A percentile compares a stretch with the other conserved stretches of the same genome.
Evolutionary conservation across 2,329 filamentous ascomycete species (phyloP).

Genomic region (Diaporthe aspalathi): DNA sequence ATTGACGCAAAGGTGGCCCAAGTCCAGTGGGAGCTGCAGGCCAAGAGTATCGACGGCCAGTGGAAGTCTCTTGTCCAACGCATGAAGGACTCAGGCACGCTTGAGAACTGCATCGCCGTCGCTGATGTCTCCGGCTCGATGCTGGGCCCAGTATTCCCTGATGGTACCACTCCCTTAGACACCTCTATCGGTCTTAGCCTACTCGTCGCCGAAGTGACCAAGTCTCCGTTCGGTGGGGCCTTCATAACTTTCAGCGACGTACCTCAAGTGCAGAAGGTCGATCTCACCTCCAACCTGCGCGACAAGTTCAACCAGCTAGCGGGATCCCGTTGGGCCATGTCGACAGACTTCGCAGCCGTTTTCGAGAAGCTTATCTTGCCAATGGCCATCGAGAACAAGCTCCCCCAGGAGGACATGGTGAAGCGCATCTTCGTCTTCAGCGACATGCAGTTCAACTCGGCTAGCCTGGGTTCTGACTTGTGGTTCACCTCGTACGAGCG

Average conservation of each 20-base stretch:
- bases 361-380: conserved; percentile 66
- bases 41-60: conserved; percentile 59
- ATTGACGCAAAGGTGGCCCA: conserved; percentile 46
- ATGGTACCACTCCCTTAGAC: conserved; percentile 63
- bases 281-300: conserved; percentile 51
- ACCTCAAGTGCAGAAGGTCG: conserved; percentile 56
- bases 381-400: conserved; percentile 60
- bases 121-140: conserved; percentile 70
- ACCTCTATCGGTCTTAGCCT: conserved; percentile 67
- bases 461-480: conserved; percentile 35
- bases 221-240: conserved; percentile 63
- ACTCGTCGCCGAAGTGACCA: conserved; percentile 63
- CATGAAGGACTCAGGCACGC: conserved; percentile 64
- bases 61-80: conserved; percentile 69
- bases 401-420: conserved; percentile 68
- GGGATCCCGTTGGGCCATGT: conserved; percentile 52
- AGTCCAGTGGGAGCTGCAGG: conserved; percentile 43
- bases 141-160: conserved; percentile 51
- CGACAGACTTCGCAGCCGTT: conserved; percentile 65
- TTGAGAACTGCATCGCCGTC: conserved; percentile 66
- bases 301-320: conserved; percentile 54
- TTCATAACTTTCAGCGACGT: conserved; percentile 65
- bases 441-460: conserved; percentile 69
- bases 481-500: conserved; percentile 63
- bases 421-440: conserved; percentile 71